Evolutionary conservation across 2,329 filamentous ascomycete genomes (phyloP).

Genomic region (Tolypocladium album): DNA sequence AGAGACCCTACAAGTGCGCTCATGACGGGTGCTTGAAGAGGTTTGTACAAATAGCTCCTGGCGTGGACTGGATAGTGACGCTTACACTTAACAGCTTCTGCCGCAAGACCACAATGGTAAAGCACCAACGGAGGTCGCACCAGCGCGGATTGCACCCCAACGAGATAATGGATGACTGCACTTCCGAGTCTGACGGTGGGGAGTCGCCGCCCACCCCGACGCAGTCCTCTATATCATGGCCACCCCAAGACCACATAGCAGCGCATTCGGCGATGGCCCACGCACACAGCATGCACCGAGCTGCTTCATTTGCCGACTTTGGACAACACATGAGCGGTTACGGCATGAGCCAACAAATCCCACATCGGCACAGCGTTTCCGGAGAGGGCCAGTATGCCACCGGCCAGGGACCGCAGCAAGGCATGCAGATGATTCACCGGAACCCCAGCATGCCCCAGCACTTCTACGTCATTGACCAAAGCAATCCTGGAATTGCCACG

Average conservation of each 20-base stretch:
- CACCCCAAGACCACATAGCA: constrained; percentile 29
- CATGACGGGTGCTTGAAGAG: constrained; percentile 53
- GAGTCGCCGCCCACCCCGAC: constrained; percentile 50
- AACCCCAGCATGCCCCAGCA: constrained; percentile 35
- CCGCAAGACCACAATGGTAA: constrained; percentile 61
- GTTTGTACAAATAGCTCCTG: constrained; percentile 18
- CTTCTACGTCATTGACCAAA: constrained; percentile 51
- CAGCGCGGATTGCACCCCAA: constrained; percentile 46
- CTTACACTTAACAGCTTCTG: constrained; percentile 46
- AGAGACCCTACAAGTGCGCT: constrained; percentile 53
- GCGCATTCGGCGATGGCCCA: constrained; percentile 25
- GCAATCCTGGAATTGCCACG: constrained; percentile 50
- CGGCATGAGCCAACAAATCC: constrained; percentile 27
- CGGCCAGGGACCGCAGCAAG: constrained; percentile 23
- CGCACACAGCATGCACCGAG: constrained; percentile 33
- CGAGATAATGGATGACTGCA: constrained; percentile 41
- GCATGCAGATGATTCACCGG: constrained; percentile 37
- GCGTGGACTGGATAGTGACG: background rate
- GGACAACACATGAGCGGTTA: constrained; percentile 37
- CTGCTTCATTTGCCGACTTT: constrained; percentile 45
- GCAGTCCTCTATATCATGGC: constrained; percentile 41
- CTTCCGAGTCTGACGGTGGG: constrained; percentile 45
- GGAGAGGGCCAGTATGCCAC: constrained; percentile 32
- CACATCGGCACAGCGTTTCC: constrained; percentile 36
- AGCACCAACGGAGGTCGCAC: constrained; percentile 52